Evolutionary conservation across 768 basidiomycete genomes (phyloP).

Genomic region (Lactifluus hygrophoroides): DNA sequence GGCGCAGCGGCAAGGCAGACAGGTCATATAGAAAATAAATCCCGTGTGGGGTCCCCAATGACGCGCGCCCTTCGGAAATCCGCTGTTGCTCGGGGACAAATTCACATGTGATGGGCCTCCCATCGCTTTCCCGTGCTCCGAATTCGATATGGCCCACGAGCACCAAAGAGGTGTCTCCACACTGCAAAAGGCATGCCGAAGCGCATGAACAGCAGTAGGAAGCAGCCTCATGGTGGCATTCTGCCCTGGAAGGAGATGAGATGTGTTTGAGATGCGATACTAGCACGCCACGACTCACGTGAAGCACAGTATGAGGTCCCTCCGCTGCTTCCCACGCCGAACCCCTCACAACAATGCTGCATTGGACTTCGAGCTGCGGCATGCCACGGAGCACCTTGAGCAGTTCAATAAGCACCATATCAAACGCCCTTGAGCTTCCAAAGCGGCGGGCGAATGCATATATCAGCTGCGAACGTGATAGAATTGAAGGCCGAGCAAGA

Average conservation of each 20-base stretch:
- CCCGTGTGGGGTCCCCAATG: background rate
- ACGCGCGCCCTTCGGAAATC: background rate
- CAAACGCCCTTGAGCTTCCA: constrained; percentile 3
- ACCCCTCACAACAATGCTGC: constrained; percentile 11
- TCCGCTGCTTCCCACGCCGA: constrained; percentile 3
- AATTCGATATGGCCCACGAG: constrained; percentile 4
- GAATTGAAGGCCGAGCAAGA: background rate
- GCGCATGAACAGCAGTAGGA: background rate
- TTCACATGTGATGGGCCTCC: background rate
- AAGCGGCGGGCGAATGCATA: constrained; percentile 1
- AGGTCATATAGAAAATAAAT: background rate
- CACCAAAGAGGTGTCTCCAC: constrained; percentile 10
- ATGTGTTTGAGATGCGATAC: background rate
- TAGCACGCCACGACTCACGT: background rate
- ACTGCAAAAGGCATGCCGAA: constrained; percentile 2
- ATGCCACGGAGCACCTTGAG: background rate
- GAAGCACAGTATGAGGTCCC: background rate
- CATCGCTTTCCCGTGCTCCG: constrained; percentile 2
- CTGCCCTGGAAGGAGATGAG: constrained; percentile 6
- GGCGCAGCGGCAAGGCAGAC: background rate
- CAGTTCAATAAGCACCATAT: background rate
- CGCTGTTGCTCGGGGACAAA: background rate
- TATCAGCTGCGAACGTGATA: background rate
- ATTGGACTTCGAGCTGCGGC: constrained; percentile 5
- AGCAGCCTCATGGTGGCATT: constrained; percentile 9